Conservation (phyloP, 2,329 filamentous ascomycete species). For the Pseudopithomyces chartarum region DNA sequence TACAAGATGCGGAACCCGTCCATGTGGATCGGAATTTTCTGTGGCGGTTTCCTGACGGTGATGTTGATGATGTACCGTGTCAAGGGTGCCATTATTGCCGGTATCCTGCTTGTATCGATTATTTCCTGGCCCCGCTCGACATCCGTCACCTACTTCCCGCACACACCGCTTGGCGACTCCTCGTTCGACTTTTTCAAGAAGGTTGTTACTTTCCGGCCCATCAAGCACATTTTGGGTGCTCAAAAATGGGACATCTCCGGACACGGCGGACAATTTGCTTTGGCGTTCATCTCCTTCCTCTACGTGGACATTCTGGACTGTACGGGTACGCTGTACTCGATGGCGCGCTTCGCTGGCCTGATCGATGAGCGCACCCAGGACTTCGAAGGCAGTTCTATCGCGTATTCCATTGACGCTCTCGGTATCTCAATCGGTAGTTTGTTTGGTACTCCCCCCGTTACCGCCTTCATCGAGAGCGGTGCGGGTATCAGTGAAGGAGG, state of each 20-base stretch:
- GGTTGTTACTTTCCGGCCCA: constrained; percentile 83
- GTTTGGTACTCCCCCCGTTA: constrained; percentile 79
- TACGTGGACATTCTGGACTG: constrained; percentile 90
- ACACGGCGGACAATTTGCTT: constrained; percentile 76
- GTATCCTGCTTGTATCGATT: constrained; percentile 82
- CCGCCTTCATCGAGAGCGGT: constrained; percentile 86
- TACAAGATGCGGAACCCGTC: constrained; percentile 82
- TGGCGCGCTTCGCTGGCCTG: constrained; percentile 81
- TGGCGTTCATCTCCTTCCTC: constrained; percentile 85
- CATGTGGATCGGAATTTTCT: constrained; percentile 90
- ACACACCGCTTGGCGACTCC: constrained; percentile 69
- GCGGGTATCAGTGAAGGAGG: constrained; percentile 89
- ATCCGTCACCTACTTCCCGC: constrained; percentile 78
- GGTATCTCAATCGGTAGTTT: constrained; percentile 81
- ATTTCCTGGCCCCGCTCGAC: constrained; percentile 86
- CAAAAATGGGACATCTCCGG: constrained; percentile 74
- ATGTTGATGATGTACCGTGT: constrained; percentile 84
- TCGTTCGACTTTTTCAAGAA: constrained; percentile 86
- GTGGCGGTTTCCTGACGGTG: constrained; percentile 78
- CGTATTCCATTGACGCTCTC: constrained; percentile 82
- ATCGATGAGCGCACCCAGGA: constrained; percentile 84
- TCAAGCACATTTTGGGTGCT: constrained; percentile 69
- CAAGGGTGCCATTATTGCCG: constrained; percentile 83
- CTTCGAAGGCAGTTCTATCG: constrained; percentile 82
- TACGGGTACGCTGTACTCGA: constrained; percentile 85